Conservation (phyloP, 129 eudicot genomes). For the Helianthus tuberosus region DNA sequence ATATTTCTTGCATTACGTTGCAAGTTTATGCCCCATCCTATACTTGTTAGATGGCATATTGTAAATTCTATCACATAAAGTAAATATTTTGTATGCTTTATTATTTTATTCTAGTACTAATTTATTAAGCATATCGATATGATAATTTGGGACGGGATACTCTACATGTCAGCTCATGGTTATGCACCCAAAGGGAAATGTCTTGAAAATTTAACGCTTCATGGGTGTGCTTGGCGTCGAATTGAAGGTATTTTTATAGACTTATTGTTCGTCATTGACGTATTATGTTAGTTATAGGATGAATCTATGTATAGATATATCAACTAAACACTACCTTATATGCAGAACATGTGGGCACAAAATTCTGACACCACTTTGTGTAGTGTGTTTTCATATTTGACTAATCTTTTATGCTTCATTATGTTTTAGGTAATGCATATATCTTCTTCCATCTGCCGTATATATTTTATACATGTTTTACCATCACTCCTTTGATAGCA, state of each 20-base stretch:
- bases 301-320: background rate
- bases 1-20: conserved; percentile 12
- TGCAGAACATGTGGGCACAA: conserved; percentile 94
- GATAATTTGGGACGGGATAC: no score
- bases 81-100: no score
- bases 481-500: no score
- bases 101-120: no score
- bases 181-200: conserved; percentile 60
- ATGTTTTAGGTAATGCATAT: background rate
- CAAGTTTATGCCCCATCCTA: conserved; percentile 1
- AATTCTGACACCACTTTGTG: conserved; percentile 37
- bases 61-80: background rate
- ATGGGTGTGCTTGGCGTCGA: conserved; percentile 89
- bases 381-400: background rate
- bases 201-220: conserved; percentile 80
- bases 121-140: no score
- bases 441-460: no score
- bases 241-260: conserved; percentile 61
- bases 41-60: background rate
- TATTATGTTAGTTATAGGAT: background rate
- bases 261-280: background rate
- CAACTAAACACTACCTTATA: conserved; percentile 9
- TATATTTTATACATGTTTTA: no score
- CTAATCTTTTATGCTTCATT: conserved; percentile 1
- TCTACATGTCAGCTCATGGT: no score